A percentile compares a stretch with the other conserved stretches of the same genome.
phyloP scores from a whole-genome alignment of 306 rosid genomes.

The Vicia sativa region DNA sequence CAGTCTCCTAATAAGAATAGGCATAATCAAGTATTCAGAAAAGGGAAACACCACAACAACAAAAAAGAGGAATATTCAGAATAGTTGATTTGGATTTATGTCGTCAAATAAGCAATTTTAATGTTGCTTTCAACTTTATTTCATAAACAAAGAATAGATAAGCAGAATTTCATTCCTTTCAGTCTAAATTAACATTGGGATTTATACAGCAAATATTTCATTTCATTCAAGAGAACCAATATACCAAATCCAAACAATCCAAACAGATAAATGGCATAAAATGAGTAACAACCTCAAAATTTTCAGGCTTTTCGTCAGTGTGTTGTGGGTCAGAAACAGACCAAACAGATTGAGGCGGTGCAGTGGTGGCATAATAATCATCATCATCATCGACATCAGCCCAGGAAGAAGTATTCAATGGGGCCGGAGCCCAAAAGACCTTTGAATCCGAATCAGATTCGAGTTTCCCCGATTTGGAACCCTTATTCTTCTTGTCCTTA shows the following conservation, averaged over 20 bases:
- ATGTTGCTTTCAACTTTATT: background rate
- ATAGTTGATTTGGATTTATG: background rate
- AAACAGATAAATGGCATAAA: background rate
- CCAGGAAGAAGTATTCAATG: conserved; percentile 60
- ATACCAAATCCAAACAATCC: background rate
- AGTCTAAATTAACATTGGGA: too few relatives aligned
- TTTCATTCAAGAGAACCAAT: too few relatives aligned
- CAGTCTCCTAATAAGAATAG: background rate
- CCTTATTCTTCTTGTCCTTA: conserved; percentile 34
- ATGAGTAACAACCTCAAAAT: background rate
- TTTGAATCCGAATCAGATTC: conserved; percentile 10
- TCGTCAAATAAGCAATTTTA: background rate
- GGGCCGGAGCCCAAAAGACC: conserved; percentile 74
- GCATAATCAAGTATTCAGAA: background rate
- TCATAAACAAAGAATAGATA: background rate
- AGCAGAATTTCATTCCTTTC: background rate
- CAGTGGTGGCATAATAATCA: conserved; percentile 67
- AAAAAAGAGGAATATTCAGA: background rate
- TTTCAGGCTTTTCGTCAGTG: conserved; percentile 25
- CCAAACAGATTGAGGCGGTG: conserved; percentile 63
- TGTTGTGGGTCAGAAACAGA: conserved; percentile 22
- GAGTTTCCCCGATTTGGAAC: background rate
- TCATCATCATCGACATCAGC: conserved; percentile 82
- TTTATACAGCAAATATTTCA: too few relatives aligned
- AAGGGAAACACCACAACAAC: background rate